Evolutionary conservation across 768 basidiomycete genomes (phyloP).

Genomic region (Fomitopsis serialis): DNA sequence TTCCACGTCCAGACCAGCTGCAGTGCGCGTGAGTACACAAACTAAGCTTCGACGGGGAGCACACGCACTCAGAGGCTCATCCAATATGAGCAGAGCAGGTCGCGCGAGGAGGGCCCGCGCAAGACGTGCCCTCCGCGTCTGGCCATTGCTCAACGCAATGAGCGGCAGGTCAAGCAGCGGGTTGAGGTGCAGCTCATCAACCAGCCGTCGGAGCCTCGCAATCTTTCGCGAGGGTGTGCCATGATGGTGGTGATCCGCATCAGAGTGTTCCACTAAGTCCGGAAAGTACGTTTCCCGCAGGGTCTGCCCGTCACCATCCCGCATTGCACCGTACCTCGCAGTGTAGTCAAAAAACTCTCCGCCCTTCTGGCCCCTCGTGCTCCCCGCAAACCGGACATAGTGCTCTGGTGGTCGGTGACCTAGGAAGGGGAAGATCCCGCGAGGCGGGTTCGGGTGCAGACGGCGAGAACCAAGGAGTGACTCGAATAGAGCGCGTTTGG

Average conservation of each 20-base stretch:
- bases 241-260: conserved; percentile 25
- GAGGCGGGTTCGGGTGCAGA: conserved; percentile 56
- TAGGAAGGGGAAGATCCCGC: conserved; percentile 78
- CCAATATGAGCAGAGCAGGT: conserved; percentile 77
- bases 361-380: conserved; percentile 47
- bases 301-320: conserved; percentile 79
- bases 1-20: conserved; percentile 75
- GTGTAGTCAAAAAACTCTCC: conserved; percentile 89
- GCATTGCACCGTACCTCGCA: conserved; percentile 83
- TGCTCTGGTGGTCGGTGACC: conserved; percentile 44
- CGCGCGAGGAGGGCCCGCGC: conserved; percentile 64
- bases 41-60: background rate
- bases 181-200: conserved; percentile 49
- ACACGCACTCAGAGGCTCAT: conserved; percentile 77
- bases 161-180: conserved; percentile 76
- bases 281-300: conserved; percentile 67
- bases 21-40: background rate
- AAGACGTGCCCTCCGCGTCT: conserved; percentile 84
- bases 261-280: conserved; percentile 15
- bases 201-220: conserved; percentile 46
- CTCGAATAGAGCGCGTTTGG: conserved; percentile 20
- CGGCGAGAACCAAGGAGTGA: conserved; percentile 52
- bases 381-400: conserved; percentile 55
- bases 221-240: conserved; percentile 9
- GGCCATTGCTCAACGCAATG: conserved; percentile 86